These are phyloP conservation scores for Spergularia azorica DNA, from an alignment of 179 eudicot genomes.

Conservation along the genomic window DNA sequence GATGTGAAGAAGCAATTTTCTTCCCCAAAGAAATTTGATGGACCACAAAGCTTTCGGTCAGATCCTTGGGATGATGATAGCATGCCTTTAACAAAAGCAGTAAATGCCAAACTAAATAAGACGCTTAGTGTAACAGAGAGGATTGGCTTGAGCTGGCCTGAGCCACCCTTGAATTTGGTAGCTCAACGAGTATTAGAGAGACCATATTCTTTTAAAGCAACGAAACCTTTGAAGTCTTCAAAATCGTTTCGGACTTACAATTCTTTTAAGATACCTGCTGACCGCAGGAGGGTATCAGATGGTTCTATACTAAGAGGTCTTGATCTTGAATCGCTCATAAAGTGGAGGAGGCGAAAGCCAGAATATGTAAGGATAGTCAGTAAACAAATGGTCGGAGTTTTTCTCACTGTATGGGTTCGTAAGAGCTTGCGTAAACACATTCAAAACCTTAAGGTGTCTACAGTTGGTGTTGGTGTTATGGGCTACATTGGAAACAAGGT, in stretches of 20 bases:
- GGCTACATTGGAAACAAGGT: constrained; percentile 99
- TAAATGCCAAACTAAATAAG: constrained; percentile 37
- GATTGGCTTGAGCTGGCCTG: constrained; percentile 86
- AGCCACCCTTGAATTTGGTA: constrained; percentile 71
- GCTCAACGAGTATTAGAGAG: constrained; percentile 62
- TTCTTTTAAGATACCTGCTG: constrained; percentile 57
- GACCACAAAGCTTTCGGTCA: constrained; percentile 46
- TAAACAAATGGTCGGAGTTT: constrained; percentile 99
- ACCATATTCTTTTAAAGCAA: constrained; percentile 50
- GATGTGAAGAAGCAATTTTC: constrained; percentile 45
- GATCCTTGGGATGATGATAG: constrained; percentile 37
- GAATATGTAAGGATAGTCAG: constrained; percentile 90
- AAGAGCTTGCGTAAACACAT: constrained; percentile 86
- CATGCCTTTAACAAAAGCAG: constrained; percentile 23
- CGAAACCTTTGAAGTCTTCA: constrained; percentile 56
- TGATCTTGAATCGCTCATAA: constrained; percentile 70
- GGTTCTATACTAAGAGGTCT: constrained; percentile 51
- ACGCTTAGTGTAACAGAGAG: constrained; percentile 70
- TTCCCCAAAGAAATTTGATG: constrained; percentile 52
- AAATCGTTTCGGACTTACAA: constrained; percentile 55
- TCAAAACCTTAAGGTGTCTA: constrained; percentile 82
- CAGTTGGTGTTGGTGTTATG: constrained; percentile 98
- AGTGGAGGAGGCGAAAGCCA: constrained; percentile 57
- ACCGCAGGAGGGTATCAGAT: constrained; percentile 43
- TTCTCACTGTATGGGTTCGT: constrained; percentile 92